Percentiles rank a stretch among this genome's conserved stretches.
phyloP scores from a whole-genome alignment of 2,329 filamentous ascomycete genomes.

The Aspergillus brunneoviolaceus region DNA sequence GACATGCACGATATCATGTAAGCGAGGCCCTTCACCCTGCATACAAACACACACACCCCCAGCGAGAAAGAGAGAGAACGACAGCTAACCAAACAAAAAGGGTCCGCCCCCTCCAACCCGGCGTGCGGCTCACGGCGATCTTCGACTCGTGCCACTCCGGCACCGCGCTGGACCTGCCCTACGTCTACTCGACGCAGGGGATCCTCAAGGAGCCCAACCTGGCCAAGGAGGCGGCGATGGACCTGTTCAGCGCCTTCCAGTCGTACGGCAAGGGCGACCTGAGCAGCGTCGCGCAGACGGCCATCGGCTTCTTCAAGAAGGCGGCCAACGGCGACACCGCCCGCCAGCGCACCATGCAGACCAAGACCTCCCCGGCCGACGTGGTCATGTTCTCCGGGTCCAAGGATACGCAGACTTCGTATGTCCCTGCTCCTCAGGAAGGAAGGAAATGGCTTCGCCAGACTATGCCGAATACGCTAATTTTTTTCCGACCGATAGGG shows the following conservation, averaged over 20 bases:
- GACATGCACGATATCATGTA: constrained; percentile 71
- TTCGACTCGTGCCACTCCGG: constrained; percentile 69
- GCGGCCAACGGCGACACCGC: constrained; percentile 75
- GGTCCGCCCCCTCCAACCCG: constrained; percentile 74
- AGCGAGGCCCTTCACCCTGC: neutral
- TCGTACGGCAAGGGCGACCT: constrained; percentile 82
- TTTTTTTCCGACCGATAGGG: constrained; percentile 28
- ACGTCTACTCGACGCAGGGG: constrained; percentile 64
- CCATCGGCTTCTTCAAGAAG: constrained; percentile 86
- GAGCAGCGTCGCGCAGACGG: constrained; percentile 72
- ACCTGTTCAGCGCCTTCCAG: constrained; percentile 63
- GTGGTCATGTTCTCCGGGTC: constrained; percentile 97
- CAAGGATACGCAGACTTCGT: constrained; percentile 83
- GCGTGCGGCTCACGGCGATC: constrained; percentile 74
- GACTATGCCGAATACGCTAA: no score
- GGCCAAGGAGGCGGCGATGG: constrained; percentile 65
- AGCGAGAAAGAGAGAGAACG: no score
- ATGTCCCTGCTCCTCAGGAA: constrained; percentile 11
- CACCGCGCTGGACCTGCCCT: constrained; percentile 66
- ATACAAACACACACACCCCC: neutral
- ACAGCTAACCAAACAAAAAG: constrained; percentile 12
- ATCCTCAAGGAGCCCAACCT: constrained; percentile 67
- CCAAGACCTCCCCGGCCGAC: constrained; percentile 91
- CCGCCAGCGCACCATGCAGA: constrained; percentile 75
- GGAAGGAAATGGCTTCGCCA: no score